Evolutionary conservation across 129 eudicot genomes (phyloP).

Genomic region (Centaurea solstitialis): DNA sequence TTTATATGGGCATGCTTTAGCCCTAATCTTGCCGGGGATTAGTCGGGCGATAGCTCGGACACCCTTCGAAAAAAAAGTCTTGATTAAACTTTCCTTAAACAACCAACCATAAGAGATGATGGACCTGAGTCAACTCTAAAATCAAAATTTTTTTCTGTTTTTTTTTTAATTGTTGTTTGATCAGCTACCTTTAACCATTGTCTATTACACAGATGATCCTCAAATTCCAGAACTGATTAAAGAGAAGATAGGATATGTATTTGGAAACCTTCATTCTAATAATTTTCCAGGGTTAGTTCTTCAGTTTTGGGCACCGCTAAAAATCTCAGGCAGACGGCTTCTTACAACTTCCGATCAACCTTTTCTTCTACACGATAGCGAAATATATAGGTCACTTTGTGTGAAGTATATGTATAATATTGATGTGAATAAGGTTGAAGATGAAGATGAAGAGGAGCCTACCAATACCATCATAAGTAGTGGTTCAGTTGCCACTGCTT

Average conservation of each 20-base stretch:
- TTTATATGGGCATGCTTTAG: too few species aligned
- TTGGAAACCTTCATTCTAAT: background rate
- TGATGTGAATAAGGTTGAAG: background rate
- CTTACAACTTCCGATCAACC: conserved; percentile 1
- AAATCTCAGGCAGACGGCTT: background rate
- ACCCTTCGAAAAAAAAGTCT: too few species aligned
- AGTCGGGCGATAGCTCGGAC: too few species aligned
- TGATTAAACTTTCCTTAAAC: too few species aligned
- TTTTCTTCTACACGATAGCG: background rate
- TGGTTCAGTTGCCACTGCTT: conserved; percentile 1
- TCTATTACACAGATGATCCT: background rate
- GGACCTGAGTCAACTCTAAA: too few species aligned
- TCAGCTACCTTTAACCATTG: background rate
- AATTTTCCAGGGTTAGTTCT: background rate
- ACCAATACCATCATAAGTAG: background rate
- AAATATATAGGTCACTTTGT: background rate
- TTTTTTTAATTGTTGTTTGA: too few species aligned
- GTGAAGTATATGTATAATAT: background rate
- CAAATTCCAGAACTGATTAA: background rate
- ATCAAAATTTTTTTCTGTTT: too few species aligned
- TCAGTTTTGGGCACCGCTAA: background rate
- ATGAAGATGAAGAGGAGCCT: background rate
- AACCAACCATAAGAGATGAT: too few species aligned
- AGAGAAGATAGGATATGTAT: background rate
- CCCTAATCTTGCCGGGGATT: too few species aligned